Evolutionary conservation across 225 moss, liverwort and hornwort species (phyloP).

Genomic region (Lunularia cruciata): DNA sequence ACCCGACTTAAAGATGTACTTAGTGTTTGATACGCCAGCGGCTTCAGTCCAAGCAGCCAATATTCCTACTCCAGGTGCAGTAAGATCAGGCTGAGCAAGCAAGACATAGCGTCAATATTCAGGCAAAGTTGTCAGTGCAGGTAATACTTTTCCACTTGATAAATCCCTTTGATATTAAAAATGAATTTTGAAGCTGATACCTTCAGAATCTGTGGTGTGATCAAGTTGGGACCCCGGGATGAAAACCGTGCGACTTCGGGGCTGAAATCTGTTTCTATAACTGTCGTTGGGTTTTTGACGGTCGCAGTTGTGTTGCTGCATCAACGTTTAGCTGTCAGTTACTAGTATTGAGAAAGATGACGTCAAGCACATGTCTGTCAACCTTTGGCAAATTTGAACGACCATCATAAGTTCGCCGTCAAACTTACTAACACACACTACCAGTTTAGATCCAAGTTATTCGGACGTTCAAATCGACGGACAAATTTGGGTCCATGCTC

Average conservation of each 20-base stretch:
- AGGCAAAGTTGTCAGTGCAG: too few relatives aligned
- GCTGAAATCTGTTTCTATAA: background rate
- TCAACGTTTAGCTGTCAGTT: too few relatives aligned
- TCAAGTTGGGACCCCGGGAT: slow-evolving; percentile 17
- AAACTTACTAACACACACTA: too few relatives aligned
- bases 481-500: too few relatives aligned
- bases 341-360: too few relatives aligned
- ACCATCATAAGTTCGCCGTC: too few relatives aligned
- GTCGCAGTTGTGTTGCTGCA: slow-evolving; percentile 3
- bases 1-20: slow-evolving; percentile 11
- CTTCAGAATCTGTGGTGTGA: slow-evolving; percentile 30
- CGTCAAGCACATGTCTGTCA: too few relatives aligned
- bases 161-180: background rate
- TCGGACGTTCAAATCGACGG: too few relatives aligned
- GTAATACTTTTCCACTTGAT: too few relatives aligned
- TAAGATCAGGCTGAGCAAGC: slow-evolving; percentile 21
- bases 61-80: slow-evolving; percentile 22
- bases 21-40: background rate
- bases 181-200: background rate
- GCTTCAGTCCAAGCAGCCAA: slow-evolving; percentile 17
- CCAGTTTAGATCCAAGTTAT: too few relatives aligned
- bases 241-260: slow-evolving; percentile 10
- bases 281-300: background rate
- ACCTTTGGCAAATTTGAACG: too few relatives aligned
- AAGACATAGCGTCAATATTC: background rate